Evolutionary conservation across 768 basidiomycete species (phyloP).

Genomic region (Suillus weaverae): DNA sequence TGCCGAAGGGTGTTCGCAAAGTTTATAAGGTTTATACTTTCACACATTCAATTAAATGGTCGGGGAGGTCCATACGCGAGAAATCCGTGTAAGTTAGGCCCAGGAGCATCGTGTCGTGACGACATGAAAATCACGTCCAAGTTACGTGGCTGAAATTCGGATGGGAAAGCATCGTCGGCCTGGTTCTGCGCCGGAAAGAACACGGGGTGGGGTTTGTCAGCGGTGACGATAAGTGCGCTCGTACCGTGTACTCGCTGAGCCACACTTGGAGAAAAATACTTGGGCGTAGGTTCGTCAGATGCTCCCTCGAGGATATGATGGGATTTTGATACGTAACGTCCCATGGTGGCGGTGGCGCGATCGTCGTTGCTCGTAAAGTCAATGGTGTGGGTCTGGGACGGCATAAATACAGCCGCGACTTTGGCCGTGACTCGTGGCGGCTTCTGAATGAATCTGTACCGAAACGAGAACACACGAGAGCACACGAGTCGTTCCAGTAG

Average conservation of each 20-base stretch:
- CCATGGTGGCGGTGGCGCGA: not conserved
- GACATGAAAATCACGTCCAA: not conserved
- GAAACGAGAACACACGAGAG: not conserved
- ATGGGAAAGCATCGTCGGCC: not conserved
- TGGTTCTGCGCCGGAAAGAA: not conserved
- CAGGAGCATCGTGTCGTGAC: not conserved
- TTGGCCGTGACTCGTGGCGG: not conserved
- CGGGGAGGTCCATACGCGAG: not conserved
- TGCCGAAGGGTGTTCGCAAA: not conserved
- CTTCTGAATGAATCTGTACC: not conserved
- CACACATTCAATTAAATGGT: not conserved
- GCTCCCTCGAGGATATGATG: not conserved
- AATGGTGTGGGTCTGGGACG: not conserved
- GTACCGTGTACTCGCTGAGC: not conserved
- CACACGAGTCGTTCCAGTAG: not conserved
- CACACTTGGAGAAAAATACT: not conserved
- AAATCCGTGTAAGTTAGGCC: not conserved
- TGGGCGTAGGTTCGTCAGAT: not conserved
- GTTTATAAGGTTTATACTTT: constrained; percentile 2
- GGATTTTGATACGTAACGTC: not conserved
- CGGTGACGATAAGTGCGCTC: not conserved
- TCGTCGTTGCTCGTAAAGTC: not conserved
- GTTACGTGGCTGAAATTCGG: not conserved
- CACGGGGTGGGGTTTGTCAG: not conserved
- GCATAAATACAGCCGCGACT: not conserved